Percentiles rank a stretch among this genome's conserved stretches.
Conservation (phyloP, 768 basidiomycete species). For the Rhizopogon rudus region DNA sequence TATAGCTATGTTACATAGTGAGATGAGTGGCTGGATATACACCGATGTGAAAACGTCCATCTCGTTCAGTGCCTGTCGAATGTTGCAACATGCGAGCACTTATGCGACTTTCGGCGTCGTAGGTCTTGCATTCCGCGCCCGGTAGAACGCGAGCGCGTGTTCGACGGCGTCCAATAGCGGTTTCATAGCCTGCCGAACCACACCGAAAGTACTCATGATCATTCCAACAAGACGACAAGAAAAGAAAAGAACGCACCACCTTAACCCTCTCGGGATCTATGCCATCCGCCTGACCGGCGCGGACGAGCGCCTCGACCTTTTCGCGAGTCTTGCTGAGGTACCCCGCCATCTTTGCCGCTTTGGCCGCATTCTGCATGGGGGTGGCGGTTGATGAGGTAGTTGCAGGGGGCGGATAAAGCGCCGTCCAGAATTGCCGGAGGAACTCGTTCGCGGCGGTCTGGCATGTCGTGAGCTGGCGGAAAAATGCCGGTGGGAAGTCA, state of each 20-base stretch:
- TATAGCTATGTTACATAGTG: neutral
- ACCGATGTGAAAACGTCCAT: too few species aligned
- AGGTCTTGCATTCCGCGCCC: constrained; percentile 28
- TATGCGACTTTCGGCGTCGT: neutral
- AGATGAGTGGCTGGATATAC: neutral
- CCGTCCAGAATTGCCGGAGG: constrained; percentile 91
- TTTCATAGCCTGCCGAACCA: constrained; percentile 58
- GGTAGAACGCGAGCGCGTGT: constrained; percentile 62
- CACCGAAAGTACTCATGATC: neutral
- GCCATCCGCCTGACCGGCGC: constrained; percentile 51
- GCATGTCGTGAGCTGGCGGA: constrained; percentile 81
- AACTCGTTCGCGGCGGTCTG: constrained; percentile 96
- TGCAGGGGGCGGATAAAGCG: constrained; percentile 70
- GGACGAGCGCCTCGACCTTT: constrained; percentile 77
- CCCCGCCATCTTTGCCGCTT: constrained; percentile 83
- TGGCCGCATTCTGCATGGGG: constrained; percentile 65
- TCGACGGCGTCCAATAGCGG: constrained; percentile 70
- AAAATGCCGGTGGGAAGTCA: constrained; percentile 73
- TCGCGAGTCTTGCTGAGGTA: constrained; percentile 78
- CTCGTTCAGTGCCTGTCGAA: too few species aligned
- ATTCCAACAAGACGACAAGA: neutral
- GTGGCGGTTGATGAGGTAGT: constrained; percentile 47
- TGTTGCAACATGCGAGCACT: too few species aligned
- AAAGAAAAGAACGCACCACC: constrained; percentile 42
- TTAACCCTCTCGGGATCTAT: constrained; percentile 60